Evolutionary conservation across 225 moss, liverwort and hornwort genomes (phyloP).

Genomic region (Bryoerythrophyllum caledonicum): DNA sequence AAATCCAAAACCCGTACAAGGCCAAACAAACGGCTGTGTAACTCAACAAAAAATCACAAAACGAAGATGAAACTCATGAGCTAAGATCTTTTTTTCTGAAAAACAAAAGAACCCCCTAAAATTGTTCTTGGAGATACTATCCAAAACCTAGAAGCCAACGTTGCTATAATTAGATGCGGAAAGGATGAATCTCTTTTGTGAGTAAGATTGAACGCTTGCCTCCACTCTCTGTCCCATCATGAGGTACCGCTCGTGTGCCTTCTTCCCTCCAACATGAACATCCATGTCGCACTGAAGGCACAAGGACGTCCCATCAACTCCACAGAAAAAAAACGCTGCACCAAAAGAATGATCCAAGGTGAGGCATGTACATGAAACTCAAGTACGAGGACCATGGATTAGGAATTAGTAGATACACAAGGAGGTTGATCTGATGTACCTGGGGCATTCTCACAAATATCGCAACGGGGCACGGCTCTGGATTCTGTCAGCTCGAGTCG

Average conservation of each 20-base stretch:
- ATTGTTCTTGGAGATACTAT: too few species aligned
- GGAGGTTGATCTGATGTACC: constrained; percentile 37
- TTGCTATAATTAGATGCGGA: not conserved
- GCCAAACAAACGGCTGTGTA: not conserved
- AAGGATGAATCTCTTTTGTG: too few species aligned
- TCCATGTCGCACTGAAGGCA: constrained; percentile 98
- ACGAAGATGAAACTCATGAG: not conserved
- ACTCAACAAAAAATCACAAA: not conserved
- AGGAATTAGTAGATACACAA: not conserved
- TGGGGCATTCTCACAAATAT: constrained; percentile 95
- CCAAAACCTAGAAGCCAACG: not conserved
- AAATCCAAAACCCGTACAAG: constrained; percentile 11
- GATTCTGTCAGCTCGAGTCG: constrained; percentile 87
- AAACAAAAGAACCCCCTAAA: too few species aligned
- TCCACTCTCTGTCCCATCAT: constrained; percentile 95
- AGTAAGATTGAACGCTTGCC: constrained; percentile 41
- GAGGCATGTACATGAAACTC: not conserved
- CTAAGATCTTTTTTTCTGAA: too few species aligned
- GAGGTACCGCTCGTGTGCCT: constrained; percentile 88
- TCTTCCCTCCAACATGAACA: constrained; percentile 94
- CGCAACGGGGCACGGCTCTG: constrained; percentile 88
- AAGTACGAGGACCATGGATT: not conserved
- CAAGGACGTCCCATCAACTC: constrained; percentile 93
- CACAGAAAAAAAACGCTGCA: constrained; percentile 97
- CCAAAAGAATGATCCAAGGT: constrained; percentile 13